A percentile compares a stretch with the other conserved stretches of the same genome.
phyloP scores from a whole-genome alignment of 2,329 filamentous ascomycete genomes.

The Keithomyces neogunnii region DNA sequence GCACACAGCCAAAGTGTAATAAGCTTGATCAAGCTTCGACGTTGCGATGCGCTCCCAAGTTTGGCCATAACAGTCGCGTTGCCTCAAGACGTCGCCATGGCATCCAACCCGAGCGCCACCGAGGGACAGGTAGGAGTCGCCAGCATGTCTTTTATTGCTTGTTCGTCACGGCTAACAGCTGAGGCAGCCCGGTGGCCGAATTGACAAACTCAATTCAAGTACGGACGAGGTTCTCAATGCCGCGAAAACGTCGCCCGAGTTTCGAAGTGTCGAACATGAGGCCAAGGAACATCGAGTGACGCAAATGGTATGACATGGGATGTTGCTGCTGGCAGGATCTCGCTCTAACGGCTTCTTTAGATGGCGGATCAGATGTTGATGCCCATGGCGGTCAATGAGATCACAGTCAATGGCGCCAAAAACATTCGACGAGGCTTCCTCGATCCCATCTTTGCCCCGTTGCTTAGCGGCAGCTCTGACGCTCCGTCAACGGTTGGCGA shows the following conservation, averaged over 20 bases:
- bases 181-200: slow-evolving; percentile 25
- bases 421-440: slow-evolving; percentile 82
- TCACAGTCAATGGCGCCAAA: slow-evolving; percentile 73
- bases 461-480: slow-evolving; percentile 61
- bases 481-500: slow-evolving; percentile 70
- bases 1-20: neutral
- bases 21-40: neutral
- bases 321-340: neutral
- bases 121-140: slow-evolving; percentile 20
- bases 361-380: slow-evolving; percentile 68
- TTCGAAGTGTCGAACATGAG: slow-evolving; percentile 28
- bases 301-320: slow-evolving; percentile 21
- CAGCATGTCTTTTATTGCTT: neutral
- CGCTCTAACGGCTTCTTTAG: slow-evolving; percentile 17
- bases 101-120: slow-evolving; percentile 20
- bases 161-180: neutral
- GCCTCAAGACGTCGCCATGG: slow-evolving; percentile 17
- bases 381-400: slow-evolving; percentile 78
- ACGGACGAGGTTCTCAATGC: slow-evolving; percentile 28
- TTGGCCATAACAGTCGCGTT: neutral
- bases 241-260: slow-evolving; percentile 27
- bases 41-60: neutral
- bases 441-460: slow-evolving; percentile 67
- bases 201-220: slow-evolving; percentile 32
- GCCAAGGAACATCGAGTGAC: slow-evolving; percentile 30